Evolutionary conservation across 2,329 filamentous ascomycete genomes (phyloP).

Genomic region (Eutypella sp.): DNA sequence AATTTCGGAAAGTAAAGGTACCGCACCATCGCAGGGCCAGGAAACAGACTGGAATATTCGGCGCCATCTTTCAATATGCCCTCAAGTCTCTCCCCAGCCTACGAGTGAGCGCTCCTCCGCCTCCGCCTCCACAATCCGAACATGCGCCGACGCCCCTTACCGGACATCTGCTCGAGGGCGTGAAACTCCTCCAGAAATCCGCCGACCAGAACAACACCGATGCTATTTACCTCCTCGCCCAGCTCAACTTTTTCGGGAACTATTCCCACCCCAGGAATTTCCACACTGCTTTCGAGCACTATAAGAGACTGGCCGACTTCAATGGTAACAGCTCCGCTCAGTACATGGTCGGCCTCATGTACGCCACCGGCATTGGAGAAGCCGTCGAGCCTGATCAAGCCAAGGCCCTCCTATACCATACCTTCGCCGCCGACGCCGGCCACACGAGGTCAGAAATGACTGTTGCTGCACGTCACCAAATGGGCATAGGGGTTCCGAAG

Average conservation of each 20-base stretch:
- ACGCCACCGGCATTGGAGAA: constrained; percentile 84
- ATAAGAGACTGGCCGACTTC: constrained; percentile 68
- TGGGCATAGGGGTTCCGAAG: constrained; percentile 77
- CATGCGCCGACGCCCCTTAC: constrained; percentile 31
- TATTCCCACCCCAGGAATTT: constrained; percentile 83
- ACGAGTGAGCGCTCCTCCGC: constrained; percentile 38
- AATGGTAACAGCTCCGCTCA: constrained; percentile 89
- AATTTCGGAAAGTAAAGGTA: constrained; percentile 46
- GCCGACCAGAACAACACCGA: constrained; percentile 63
- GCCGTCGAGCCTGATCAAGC: constrained; percentile 82
- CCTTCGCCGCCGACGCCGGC: constrained; percentile 80
- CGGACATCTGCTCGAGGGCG: constrained; percentile 45
- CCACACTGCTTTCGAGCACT: constrained; percentile 71
- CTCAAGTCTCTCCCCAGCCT: constrained; percentile 46
- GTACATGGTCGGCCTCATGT: constrained; percentile 93
- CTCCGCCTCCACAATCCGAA: constrained; percentile 14
- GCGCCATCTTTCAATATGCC: constrained; percentile 37
- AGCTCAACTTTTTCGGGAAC: constrained; percentile 97
- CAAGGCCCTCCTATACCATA: constrained; percentile 88
- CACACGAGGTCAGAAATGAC: constrained; percentile 91
- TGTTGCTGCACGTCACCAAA: constrained; percentile 77
- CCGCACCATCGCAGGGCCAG: constrained; percentile 38
- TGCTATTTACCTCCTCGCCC: constrained; percentile 81
- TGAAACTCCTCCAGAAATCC: constrained; percentile 48
- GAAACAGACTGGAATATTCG: constrained; percentile 40